A percentile compares a stretch with the other conserved stretches of the same genome.
Evolutionary conservation across 2,329 filamentous ascomycete species (phyloP).

Genomic region (Ilyonectria mors-panacis): DNA sequence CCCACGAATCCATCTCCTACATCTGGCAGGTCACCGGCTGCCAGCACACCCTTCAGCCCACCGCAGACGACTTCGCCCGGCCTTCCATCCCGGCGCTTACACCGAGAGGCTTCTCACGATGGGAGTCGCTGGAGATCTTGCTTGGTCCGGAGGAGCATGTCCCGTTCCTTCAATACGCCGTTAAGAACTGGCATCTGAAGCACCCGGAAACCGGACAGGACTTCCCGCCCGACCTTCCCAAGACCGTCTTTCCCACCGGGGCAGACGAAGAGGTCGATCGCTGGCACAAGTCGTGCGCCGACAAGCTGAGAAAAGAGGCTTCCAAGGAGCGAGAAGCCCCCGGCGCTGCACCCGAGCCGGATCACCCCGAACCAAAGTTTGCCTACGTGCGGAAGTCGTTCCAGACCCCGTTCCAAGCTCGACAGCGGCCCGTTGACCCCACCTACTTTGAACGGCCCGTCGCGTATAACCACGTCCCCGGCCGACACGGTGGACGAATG

Average conservation of each 20-base stretch:
- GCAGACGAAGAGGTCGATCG: slow-evolving; percentile 85
- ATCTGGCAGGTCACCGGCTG: slow-evolving; percentile 95
- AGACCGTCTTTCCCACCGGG: slow-evolving; percentile 76
- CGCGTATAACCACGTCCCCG: slow-evolving; percentile 59
- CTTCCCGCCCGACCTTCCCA: slow-evolving; percentile 74
- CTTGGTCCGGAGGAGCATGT: slow-evolving; percentile 91
- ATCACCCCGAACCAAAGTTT: slow-evolving; percentile 55
- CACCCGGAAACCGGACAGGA: slow-evolving; percentile 80
- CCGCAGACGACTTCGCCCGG: slow-evolving; percentile 78
- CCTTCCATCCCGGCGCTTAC: slow-evolving; percentile 89
- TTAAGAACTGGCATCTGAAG: slow-evolving; percentile 81
- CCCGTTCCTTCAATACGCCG: slow-evolving; percentile 84
- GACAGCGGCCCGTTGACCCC: slow-evolving; percentile 50
- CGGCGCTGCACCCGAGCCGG: slow-evolving; percentile 49
- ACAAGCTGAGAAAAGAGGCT: slow-evolving; percentile 76
- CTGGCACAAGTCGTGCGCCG: slow-evolving; percentile 87
- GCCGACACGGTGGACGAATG: slow-evolving; percentile 51
- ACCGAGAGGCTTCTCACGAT: slow-evolving; percentile 87
- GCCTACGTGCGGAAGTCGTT: slow-evolving; percentile 54
- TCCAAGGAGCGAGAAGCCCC: slow-evolving; percentile 54
- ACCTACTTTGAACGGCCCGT: slow-evolving; percentile 54
- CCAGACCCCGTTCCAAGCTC: slow-evolving; percentile 49
- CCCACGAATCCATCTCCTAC: slow-evolving; percentile 83
- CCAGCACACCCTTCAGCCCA: slow-evolving; percentile 87
- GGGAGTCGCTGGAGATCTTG: slow-evolving; percentile 92